Percentiles rank a stretch among this genome's conserved stretches.
Evolutionary conservation across 306 rosid genomes (phyloP).

Genomic region (Myrica gale): DNA sequence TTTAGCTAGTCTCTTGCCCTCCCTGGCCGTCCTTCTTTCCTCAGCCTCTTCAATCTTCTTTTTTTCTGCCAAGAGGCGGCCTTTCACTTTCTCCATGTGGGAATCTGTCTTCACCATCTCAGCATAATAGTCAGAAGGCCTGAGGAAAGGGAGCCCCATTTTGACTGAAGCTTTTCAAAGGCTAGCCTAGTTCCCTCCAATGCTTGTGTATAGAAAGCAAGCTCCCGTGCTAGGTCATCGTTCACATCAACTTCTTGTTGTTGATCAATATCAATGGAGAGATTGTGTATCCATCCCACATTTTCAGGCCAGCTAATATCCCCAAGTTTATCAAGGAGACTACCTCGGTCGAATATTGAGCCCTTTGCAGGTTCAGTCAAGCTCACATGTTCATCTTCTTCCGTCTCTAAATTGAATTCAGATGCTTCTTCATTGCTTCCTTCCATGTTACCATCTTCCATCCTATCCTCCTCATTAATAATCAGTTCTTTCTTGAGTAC

Average conservation of each 20-base stretch:
- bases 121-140: constrained; percentile 83
- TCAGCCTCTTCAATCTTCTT: constrained; percentile 80
- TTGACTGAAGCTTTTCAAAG: constrained; percentile 63
- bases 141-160: constrained; percentile 65
- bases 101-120: constrained; percentile 87
- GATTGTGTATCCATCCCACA: constrained; percentile 69
- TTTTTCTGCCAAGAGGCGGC: constrained; percentile 66
- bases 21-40: constrained; percentile 81
- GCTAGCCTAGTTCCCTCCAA: constrained; percentile 78
- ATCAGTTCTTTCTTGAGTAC: constrained; percentile 17
- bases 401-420: constrained; percentile 57
- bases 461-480: constrained; percentile 24
- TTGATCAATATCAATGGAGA: constrained; percentile 67
- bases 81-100: constrained; percentile 83
- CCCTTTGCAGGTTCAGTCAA: constrained; percentile 58
- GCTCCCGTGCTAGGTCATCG: constrained; percentile 85
- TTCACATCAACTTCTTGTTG: constrained; percentile 77
- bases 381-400: constrained; percentile 54
- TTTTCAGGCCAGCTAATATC: constrained; percentile 84
- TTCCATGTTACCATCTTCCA: constrained; percentile 25
- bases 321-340: constrained; percentile 73
- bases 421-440: constrained; percentile 37
- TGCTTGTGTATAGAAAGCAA: constrained; percentile 78
- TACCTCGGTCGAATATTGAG: constrained; percentile 61
- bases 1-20: constrained; percentile 69